Base-by-base conservation (phyloP, 768 basidiomycete genomes). In the Serendipita indica region DNA sequence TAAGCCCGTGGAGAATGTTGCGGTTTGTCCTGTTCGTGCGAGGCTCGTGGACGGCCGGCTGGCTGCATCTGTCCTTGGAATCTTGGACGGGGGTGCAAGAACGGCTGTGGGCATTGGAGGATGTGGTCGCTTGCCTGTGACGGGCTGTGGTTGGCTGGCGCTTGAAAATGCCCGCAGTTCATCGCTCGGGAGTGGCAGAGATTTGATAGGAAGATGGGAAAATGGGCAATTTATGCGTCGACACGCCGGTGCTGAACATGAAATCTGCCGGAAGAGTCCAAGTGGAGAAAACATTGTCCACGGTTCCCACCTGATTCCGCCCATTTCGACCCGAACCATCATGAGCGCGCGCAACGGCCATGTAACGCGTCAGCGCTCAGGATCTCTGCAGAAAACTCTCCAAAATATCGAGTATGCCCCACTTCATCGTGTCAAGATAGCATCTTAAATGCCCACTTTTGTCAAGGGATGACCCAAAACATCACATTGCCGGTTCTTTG, bases 261-360 rank as follows among this genome's bases (percentile, higher is more conserved):
- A 67, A 10, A 83, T 63, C 3, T 71, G 68, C 25, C 74, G 75
- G 68, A 89, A 87, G 18, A 82, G 74, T 5, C 75, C 74, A 3
- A 77, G 67, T 2, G 76, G 71, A 28, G 82, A 75, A 67, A 89
- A 87, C 87, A 89, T 86, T 25, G 20, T 16, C 28, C 54, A 20
- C 18, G 37, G 28, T 18, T 7, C 18, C 41, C 6, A 43, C 41
- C 41, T 43, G 41, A n/a, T 18, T 7, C 41, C 41, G 27, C 18
- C 30, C 33, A 20, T n/a, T 30, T 35, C 39, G 52, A 52, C 14
- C 34, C 59, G 20, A 28, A 30, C 25, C 45, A 60, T 27, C 34
- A 46, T 32, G 52, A 54, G 20, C 59, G 33, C 20, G 22, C 27
- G 33, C 45, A 52, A 60, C 25, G 49, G 49, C 16, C 7, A 43